Evolutionary conservation across 495 filamentous ascomycete species (phyloP), one percentile per base, ranked within the genome.

Genomic region (Aspergillus diversus): DNA sequence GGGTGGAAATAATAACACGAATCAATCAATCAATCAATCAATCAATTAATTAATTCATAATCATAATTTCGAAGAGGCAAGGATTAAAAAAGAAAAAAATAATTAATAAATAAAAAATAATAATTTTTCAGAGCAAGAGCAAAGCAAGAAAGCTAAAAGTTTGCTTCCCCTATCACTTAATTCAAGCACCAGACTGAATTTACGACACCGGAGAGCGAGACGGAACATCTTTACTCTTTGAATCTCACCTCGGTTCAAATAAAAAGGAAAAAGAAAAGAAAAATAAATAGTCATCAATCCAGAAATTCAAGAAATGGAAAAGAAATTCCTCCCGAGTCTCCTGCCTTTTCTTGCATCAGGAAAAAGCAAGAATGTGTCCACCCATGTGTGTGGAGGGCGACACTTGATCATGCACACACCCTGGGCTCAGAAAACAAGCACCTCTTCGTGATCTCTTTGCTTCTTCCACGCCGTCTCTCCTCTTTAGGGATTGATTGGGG

Each of bases 291-390:
- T 21, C 27, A 3, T 53, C 9, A 53, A 17, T 16, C 33, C 39
- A 9, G 34, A 55, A 34, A 33, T 16, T n/a, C 17, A 11, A 33
- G 32, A 54, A 54, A 54, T 33, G 32, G 33, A 50, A 59, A 49
- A 33, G 31, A 50, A 33, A 59, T 21, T 50, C 16, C 16, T 50
- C n/a, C 39, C 8, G 39, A 34, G 12, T 13, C 33, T 49, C 32
- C 55, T 58, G 43, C 37, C 55, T 42, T 46, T 27, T 57, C 35
- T 17, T 57, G 55, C 17, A 35, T 7, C 42, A 62, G 54, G 51
- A 65, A 68, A 68, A 64, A 64, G 54, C 49, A 64, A 68, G 46
- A 61, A 67, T 63, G 57, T 57, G 59, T 54, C 53, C 52, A 48
- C 37, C 13, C 37, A 37, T 47, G 65, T 64, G 57, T 59, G 65